Percentiles rank a stretch among this genome's conserved stretches.
Conservation (phyloP, 148 eudicot genomes). For the Vaccinium myrtillus region DNA sequence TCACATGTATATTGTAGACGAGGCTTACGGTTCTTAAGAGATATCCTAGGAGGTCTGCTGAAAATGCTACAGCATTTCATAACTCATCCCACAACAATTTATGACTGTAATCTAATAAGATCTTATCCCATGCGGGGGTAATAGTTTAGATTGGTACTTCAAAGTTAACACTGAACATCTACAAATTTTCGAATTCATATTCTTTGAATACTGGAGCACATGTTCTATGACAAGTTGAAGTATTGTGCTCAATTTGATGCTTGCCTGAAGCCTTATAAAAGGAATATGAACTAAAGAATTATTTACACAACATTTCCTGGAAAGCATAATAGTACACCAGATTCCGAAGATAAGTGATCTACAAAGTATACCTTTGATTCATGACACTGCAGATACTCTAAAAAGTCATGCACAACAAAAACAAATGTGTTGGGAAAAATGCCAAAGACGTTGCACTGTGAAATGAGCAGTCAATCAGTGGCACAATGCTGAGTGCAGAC, state of each 20-base stretch:
- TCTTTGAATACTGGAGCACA: background rate
- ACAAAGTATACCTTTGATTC: background rate
- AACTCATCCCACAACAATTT: background rate
- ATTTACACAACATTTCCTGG: background rate
- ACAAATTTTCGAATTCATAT: background rate
- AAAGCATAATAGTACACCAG: background rate
- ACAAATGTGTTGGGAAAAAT: background rate
- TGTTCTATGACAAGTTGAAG: background rate
- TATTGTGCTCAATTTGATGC: background rate
- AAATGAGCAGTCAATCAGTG: background rate
- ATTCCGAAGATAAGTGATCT: background rate
- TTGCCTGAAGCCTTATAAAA: background rate
- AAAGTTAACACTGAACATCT: background rate
- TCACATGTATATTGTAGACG: background rate
- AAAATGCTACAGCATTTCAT: background rate
- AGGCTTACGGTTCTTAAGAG: background rate
- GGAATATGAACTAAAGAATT: background rate
- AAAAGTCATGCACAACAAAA: background rate
- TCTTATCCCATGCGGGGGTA: background rate
- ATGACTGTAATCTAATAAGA: background rate
- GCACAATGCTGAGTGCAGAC: background rate
- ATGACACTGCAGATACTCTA: background rate
- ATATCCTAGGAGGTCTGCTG: background rate
- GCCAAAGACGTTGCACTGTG: background rate
- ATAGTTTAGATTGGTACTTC: background rate